Base-by-base conservation (phyloP, 1,284 basidiomycete species). In the Boletus semigastroideus region DNA sequence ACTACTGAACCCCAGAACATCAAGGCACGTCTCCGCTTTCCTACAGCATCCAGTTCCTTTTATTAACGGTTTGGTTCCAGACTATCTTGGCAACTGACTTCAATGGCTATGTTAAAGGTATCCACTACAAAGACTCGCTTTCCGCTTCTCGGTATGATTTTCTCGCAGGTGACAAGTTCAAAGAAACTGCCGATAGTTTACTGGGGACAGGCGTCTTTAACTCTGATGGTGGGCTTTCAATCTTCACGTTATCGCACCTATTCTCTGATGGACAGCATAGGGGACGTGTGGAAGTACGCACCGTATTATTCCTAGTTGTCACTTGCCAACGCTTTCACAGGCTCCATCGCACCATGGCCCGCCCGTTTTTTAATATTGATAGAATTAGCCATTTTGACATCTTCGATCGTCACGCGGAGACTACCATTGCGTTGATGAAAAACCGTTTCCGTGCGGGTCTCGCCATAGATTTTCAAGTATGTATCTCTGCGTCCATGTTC, bases 181-280 rank as follows among this genome's bases (percentile, higher is more conserved):
- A 58, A 27, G 63, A 62, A 40, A 50, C 52, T 16, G 69, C 67
- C 2, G 49, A 64, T 28, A 64, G 66, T 16, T 60, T 78, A 6
- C 59, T 78, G 14, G 78, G 76, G 11, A 69, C 69, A 1, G 78
- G 78, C 5, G 74, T 78, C 13, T 79, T 79, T 58, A 76, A 78
- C 55, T 65, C 76, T 1, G 75, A 78, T 52, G 76, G 76, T 62
- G 54, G 56, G 61, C 20, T 47, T 27, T 17, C 22, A 7, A 16
- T 33, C 2, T n/a, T 27, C 5, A 19, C 31, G 10, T 20, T 40
- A 9, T 49, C 5, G 5, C 34, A 22, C 1, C 5, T n/a, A 19
- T 36, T 27, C 31, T 16, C 46, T 51, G 20, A 61, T 14, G 9
- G 10, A 16, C 33, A 19, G 14, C 11, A 36, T 30, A 75, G 74